Evolutionary conservation across 2,329 filamentous ascomycete species (phyloP).

Genomic region (Domatiomyces catenatus): DNA sequence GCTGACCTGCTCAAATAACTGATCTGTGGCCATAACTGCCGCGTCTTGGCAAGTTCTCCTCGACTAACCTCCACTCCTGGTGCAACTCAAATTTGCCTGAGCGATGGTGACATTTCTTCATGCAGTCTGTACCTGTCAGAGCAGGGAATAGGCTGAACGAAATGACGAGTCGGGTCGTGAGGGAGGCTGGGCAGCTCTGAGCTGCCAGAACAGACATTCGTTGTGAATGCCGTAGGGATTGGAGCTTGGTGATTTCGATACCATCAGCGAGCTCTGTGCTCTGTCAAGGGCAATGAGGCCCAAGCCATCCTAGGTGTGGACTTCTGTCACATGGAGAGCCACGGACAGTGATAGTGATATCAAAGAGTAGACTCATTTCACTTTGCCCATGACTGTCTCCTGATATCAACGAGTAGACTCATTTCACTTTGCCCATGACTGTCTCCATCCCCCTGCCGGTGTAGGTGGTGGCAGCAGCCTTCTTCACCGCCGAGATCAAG

Average conservation of each 20-base stretch:
- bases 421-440: slow-evolving; percentile 88
- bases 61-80: no score
- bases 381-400: slow-evolving; percentile 90
- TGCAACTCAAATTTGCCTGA: no score
- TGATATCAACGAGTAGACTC: slow-evolving; percentile 4
- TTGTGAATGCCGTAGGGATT: no score
- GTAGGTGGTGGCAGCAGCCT: slow-evolving; percentile 69
- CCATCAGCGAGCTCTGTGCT: no score
- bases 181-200: not conserved
- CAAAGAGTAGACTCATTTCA: slow-evolving; percentile 42
- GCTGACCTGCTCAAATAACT: no score
- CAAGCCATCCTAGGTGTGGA: no score
- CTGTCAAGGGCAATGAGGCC: no score
- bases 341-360: not conserved
- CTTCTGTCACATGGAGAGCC: no score
- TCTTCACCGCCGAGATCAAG: slow-evolving; percentile 80
- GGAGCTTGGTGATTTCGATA: no score
- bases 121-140: not conserved
- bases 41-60: no score
- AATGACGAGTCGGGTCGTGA: not conserved
- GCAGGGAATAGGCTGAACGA: not conserved
- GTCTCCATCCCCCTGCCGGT: slow-evolving; percentile 72
- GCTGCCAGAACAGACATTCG: not conserved
- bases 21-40: no score
- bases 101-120: not conserved